These are phyloP conservation scores for Lachancea lanzarotensis DNA, from an alignment of 805 yeast species.

Conservation along the genomic window DNA sequence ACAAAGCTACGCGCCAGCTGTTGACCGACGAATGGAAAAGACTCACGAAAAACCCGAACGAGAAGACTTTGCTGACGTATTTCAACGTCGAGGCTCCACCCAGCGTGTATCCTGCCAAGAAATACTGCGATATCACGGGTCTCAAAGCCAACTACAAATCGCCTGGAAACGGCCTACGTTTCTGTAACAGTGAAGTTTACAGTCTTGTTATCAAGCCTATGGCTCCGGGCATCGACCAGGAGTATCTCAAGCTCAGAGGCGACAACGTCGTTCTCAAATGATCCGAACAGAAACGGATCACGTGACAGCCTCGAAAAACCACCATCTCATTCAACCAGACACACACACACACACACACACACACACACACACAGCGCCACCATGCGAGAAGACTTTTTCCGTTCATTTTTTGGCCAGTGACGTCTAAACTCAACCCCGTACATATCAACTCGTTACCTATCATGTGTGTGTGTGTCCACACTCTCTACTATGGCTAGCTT, in stretches of 20 bases:
- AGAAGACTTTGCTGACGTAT: constrained; percentile 45
- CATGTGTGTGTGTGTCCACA: too few species aligned
- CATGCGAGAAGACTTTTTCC: too few species aligned
- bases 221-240: constrained; percentile 91
- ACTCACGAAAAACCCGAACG: constrained; percentile 25
- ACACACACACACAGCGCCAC: too few species aligned
- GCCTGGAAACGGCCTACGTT: constrained; percentile 69
- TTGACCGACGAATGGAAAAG: constrained; percentile 73
- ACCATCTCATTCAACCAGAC: too few species aligned
- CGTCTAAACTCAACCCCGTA: too few species aligned
- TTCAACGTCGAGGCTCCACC: constrained; percentile 80
- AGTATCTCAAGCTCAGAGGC: constrained; percentile 76
- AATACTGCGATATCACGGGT: constrained; percentile 93
- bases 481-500: too few species aligned
- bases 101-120: constrained; percentile 68
- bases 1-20: constrained; percentile 68
- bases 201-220: constrained; percentile 64
- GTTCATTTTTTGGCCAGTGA: too few species aligned
- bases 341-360: too few species aligned
- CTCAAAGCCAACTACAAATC: constrained; percentile 68
- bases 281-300: background rate
- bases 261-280: constrained; percentile 78
- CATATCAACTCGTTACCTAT: too few species aligned
- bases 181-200: constrained; percentile 76
- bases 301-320: too few species aligned